Evolutionary conservation across 331 rosid species (phyloP).

Genomic region (Quercus tomentella): DNA sequence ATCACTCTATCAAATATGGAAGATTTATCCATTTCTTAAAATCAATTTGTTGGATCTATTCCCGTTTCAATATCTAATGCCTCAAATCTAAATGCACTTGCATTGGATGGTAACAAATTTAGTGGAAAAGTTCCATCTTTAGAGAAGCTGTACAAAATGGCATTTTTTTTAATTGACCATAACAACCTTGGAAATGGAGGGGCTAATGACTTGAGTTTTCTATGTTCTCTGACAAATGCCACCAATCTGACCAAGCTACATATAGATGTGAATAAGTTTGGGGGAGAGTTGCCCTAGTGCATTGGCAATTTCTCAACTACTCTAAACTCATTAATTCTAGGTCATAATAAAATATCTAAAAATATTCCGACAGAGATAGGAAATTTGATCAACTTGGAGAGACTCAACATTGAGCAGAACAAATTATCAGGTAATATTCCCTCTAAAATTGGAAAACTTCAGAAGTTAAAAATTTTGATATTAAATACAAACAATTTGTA

Average conservation of each 20-base stretch:
- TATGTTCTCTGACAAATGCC: neutral
- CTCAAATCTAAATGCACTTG: neutral
- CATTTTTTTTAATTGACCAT: fast-evolving
- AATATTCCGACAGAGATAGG: neutral
- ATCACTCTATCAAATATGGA: neutral
- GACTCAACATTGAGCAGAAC: fast-evolving
- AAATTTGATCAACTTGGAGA: neutral
- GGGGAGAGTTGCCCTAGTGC: too few species aligned
- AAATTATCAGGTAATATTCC: neutral
- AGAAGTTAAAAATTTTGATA: neutral
- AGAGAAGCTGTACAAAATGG: neutral
- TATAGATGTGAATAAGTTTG: too few species aligned
- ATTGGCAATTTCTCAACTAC: neutral
- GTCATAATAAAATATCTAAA: neutral
- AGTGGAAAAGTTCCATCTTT: conserved; percentile 4
- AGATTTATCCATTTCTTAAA: neutral
- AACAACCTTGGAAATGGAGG: conserved; percentile 4
- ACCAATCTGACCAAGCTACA: fast-evolving
- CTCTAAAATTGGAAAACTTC: neutral
- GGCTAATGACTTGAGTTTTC: neutral
- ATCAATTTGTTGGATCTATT: conserved; percentile 8
- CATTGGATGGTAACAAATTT: neutral
- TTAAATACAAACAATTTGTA: neutral
- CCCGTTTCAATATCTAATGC: neutral
- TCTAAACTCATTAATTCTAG: neutral